A percentile compares a stretch with the other conserved stretches of the same genome.
Conservation (phyloP, 2,329 filamentous ascomycete species). For the Fragosphaeria purpurea region DNA sequence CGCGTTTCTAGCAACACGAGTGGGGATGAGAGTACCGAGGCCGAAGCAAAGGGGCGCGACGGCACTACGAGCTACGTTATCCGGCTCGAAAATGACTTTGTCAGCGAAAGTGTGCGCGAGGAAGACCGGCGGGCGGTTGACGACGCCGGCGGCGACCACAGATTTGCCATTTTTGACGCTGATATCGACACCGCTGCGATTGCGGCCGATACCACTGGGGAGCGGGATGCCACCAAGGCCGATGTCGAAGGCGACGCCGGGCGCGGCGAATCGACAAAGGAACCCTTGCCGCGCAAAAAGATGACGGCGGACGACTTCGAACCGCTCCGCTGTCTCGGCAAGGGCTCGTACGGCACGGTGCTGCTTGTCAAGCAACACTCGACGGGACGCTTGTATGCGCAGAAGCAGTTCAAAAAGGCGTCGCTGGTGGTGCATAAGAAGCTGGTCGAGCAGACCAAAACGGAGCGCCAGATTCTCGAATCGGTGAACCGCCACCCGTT, state of each 20-base stretch:
- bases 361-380: conserved; percentile 80
- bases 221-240: neutral
- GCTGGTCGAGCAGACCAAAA: conserved; percentile 93
- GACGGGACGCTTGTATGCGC: conserved; percentile 85
- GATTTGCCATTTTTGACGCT: neutral
- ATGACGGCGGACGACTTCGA: conserved; percentile 91
- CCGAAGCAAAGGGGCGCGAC: conserved; percentile 40
- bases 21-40: conserved; percentile 40
- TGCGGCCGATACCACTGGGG: neutral
- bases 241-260: neutral
- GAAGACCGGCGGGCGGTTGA: conserved; percentile 16
- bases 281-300: conserved; percentile 49
- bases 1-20: conserved; percentile 43
- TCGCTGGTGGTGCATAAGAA: conserved; percentile 92
- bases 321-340: conserved; percentile 81
- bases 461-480: conserved; percentile 87
- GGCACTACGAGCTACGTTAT: conserved; percentile 74
- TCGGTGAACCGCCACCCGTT: conserved; percentile 95
- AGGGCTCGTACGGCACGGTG: conserved; percentile 93
- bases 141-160: neutral
- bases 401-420: conserved; percentile 98
- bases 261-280: conserved; percentile 14
- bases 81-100: conserved; percentile 72
- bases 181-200: neutral
- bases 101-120: conserved; percentile 52